Base-by-base conservation (phyloP, 2,329 filamentous ascomycete genomes). In the Mycosphaerella sp. region DNA sequence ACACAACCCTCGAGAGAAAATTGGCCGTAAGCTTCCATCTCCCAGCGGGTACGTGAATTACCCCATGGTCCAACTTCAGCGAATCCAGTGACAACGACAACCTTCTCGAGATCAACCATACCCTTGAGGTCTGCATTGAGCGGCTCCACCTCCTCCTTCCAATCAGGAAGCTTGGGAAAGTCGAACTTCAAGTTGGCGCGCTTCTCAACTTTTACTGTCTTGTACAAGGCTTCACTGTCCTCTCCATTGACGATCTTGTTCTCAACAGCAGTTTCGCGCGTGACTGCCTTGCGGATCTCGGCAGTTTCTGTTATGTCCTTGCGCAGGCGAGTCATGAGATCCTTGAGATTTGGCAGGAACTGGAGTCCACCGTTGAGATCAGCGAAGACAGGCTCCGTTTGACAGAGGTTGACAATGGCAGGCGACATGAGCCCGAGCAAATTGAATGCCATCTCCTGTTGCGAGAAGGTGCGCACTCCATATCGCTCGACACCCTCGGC, bases 381-480 rank as follows among this genome's bases (percentile, higher is more conserved):
- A 59, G 93, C 93, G 74, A 93, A 97, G 56, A 98, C 90, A 9
- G 93, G 95, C 75, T 97, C 89, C 43, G 82, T 79, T 76, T 98
- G 93, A 79, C 93, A 98, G 42, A 98, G 82, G 69, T 98, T 90
- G 63, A 95, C 91, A 65, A 98, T 88, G 29, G 85, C 81, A 38
- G 93, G 91, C 1, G 91, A 87, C 93, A 98, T 95, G 50, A 98
- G 82, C 63, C 93, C 92, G 43, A 98, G 82, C 62, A 98, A 75
- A 75, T 98, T 98, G 80, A 98, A 98, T 12, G 93, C 93, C 93
- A 98, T 98, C 74, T 98, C 93, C 71, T 95, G 90, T 75, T 97
- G 93, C 8, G 92, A 97, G 79, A 98, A 98, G 3, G 93, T 98
- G 65, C 93, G 90, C 26, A 97, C 93, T 66, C 93, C 93, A 62